Percentiles rank a stretch among this genome's conserved stretches.
Conservation (phyloP, 1,284 basidiomycete species). For the Phellinidium pouzarii region DNA sequence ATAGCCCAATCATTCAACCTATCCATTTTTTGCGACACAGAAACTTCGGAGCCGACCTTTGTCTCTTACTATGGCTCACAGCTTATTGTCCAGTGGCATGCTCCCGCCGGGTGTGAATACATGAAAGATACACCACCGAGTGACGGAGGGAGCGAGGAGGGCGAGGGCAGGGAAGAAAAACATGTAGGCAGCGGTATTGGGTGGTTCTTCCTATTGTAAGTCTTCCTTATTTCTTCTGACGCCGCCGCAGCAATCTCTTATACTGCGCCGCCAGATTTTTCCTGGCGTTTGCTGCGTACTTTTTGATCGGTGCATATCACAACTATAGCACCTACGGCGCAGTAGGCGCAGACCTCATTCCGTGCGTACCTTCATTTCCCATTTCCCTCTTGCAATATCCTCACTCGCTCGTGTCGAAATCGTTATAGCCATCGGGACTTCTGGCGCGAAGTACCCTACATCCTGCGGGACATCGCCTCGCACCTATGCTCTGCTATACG, state of each 20-base stretch:
- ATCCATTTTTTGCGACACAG: constrained; percentile 49
- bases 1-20: constrained; percentile 53
- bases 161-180: constrained; percentile 28
- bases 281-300: constrained; percentile 60
- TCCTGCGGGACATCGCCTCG: constrained; percentile 67
- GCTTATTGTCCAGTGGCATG: constrained; percentile 52
- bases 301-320: constrained; percentile 71
- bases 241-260: background rate
- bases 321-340: constrained; percentile 82
- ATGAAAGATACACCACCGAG: constrained; percentile 30
- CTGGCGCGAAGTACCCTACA: constrained; percentile 81
- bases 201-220: constrained; percentile 79
- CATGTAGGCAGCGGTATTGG: constrained; percentile 67
- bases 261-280: constrained; percentile 42
- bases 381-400: constrained; percentile 7
- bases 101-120: constrained; percentile 45
- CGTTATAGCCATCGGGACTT: constrained; percentile 70
- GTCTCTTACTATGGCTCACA: constrained; percentile 52
- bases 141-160: constrained; percentile 30
- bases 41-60: constrained; percentile 43
- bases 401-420: constrained; percentile 14
- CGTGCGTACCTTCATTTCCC: constrained; percentile 41
- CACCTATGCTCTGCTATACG: constrained; percentile 70
- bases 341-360: constrained; percentile 70
- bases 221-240: constrained; percentile 19